Evolutionary conservation across 2,329 filamentous ascomycete species (phyloP).

Genomic region (Fusarium ramigenum): DNA sequence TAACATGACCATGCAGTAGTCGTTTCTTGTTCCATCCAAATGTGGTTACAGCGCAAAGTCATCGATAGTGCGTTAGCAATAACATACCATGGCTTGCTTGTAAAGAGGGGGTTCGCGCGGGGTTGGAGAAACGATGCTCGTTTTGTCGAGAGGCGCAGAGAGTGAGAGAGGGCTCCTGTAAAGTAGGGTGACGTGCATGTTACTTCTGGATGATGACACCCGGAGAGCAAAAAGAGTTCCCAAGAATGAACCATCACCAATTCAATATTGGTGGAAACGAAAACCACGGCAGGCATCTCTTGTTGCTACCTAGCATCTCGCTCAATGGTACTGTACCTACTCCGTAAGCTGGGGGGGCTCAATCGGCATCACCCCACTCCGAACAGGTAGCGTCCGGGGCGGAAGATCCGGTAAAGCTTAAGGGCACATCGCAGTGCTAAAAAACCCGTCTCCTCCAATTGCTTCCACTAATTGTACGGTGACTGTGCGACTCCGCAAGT

Average conservation of each 20-base stretch:
- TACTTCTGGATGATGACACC: constrained; percentile 22
- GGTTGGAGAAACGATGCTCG: constrained; percentile 13
- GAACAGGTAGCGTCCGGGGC: constrained; percentile 26
- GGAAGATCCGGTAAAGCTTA: constrained; percentile 39
- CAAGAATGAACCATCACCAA: not conserved
- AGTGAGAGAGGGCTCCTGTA: not conserved
- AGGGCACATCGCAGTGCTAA: constrained; percentile 6
- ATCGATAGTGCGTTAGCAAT: not conserved
- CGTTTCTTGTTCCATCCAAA: not conserved
- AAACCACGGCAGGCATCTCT: not conserved
- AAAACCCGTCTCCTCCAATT: not conserved
- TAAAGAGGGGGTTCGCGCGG: constrained; percentile 12
- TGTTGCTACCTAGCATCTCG: not conserved
- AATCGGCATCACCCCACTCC: constrained; percentile 27
- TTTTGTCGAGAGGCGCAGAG: not conserved
- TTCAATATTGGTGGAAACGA: not conserved
- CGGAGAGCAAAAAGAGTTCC: not conserved
- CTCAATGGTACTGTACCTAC: constrained; percentile 7
- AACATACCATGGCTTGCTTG: constrained; percentile 4
- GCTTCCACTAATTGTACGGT: not conserved
- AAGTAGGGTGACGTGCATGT: constrained; percentile 28
- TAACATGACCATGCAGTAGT: constrained; percentile 5
- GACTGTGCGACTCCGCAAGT: not conserved
- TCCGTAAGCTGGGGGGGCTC: constrained; percentile 10
- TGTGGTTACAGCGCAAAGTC: not conserved